Percentiles rank a stretch among this genome's conserved stretches.
Conservation (phyloP, 148 eudicot genomes). For the Cornus florida region DNA sequence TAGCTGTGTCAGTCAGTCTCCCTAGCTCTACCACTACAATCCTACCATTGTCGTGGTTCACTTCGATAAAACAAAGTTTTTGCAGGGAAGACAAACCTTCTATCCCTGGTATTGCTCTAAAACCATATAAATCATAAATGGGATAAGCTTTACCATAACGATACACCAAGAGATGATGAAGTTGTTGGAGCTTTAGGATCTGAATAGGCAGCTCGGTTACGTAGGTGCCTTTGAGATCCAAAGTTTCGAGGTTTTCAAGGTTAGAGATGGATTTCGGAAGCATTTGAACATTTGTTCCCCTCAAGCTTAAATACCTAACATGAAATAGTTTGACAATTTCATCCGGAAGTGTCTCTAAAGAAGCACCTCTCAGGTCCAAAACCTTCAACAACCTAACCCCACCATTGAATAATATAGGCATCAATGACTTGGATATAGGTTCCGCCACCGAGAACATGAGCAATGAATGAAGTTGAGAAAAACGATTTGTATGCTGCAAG, state of each 20-base stretch:
- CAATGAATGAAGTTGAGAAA: background rate
- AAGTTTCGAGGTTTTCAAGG: background rate
- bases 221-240: conserved; percentile 1
- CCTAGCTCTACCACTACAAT: background rate
- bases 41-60: background rate
- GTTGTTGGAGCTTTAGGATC: conserved; percentile 10
- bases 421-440: background rate
- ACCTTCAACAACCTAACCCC: conserved; percentile 1
- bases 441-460: background rate
- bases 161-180: background rate
- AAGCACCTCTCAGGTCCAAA: conserved; percentile 5
- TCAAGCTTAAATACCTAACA: conserved; percentile 4
- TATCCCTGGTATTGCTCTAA: background rate
- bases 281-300: background rate
- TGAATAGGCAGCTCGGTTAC: conserved; percentile 8
- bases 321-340: conserved; percentile 7
- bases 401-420: too few species aligned
- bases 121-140: background rate
- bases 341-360: background rate
- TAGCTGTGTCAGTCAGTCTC: background rate
- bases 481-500: background rate
- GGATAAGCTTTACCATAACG: background rate
- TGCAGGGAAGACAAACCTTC: background rate
- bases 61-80: conserved; percentile 8
- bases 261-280: conserved; percentile 7